These are phyloP conservation scores for Parasarocladium wereldwijsianum DNA, from an alignment of 2,329 filamentous ascomycete species.

Conservation along the genomic window DNA sequence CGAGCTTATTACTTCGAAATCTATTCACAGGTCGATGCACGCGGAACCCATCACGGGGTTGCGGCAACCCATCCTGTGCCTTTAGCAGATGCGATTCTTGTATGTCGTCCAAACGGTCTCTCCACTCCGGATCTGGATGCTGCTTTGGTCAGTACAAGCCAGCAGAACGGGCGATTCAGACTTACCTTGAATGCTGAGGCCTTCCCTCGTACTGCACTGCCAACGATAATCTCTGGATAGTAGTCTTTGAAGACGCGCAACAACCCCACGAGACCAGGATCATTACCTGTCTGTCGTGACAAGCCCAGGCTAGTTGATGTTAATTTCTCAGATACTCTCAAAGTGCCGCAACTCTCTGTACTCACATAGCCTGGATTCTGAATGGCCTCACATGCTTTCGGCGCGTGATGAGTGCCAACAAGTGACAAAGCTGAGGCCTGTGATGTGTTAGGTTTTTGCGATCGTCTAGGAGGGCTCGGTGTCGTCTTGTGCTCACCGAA, in stretches of 20 bases:
- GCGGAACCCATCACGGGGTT: slow-evolving; percentile 39
- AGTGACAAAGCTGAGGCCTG: slow-evolving; percentile 53
- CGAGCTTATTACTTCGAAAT: slow-evolving; percentile 19
- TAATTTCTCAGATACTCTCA: neutral
- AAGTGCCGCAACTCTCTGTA: slow-evolving; percentile 2
- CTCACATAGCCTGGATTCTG: slow-evolving; percentile 62
- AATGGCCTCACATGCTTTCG: slow-evolving; percentile 75
- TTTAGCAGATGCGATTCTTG: slow-evolving; percentile 42
- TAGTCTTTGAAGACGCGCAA: slow-evolving; percentile 81
- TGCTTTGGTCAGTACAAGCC: slow-evolving; percentile 20
- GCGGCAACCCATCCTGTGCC: slow-evolving; percentile 20
- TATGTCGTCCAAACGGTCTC: slow-evolving; percentile 49
- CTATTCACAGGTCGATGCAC: slow-evolving; percentile 34
- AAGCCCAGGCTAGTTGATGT: slow-evolving; percentile 31
- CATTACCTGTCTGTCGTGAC: slow-evolving; percentile 50
- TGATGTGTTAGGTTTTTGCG: slow-evolving; percentile 11
- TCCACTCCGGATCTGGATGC: slow-evolving; percentile 68
- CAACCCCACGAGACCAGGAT: slow-evolving; percentile 59
- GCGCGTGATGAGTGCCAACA: slow-evolving; percentile 65
- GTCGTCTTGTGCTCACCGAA: slow-evolving; percentile 43
- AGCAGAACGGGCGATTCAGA: neutral
- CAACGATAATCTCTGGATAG: slow-evolving; percentile 76
- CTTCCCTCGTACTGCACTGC: slow-evolving; percentile 45
- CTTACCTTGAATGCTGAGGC: slow-evolving; percentile 46
- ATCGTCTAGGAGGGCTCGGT: too few relatives aligned